Base-by-base conservation (phyloP, 768 basidiomycete species). In the Pilatotrama ljubarskyi region DNA sequence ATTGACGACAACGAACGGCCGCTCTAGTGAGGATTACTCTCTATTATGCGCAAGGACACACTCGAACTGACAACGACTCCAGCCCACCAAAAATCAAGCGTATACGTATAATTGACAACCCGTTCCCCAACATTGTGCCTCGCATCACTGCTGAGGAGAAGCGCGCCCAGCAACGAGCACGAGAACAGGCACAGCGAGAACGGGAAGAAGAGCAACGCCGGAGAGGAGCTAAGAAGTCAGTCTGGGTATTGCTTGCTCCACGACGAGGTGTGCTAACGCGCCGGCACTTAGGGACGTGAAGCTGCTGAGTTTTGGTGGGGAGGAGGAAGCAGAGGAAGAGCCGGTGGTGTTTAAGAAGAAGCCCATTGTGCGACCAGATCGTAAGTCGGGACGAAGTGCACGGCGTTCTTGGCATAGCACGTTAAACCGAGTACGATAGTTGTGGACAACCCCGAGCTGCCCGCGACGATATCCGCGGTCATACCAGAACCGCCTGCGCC, bases 111-210 rank as follows among this genome's bases (percentile, higher is more conserved):
- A 70, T 93, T 29, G 94, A 97, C 53, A 96, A 98, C 69, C 96
- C 97, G 0, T 98, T 97, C 71, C 84, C 88, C 54, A 95, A 98
- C 69, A 97, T 98, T 64, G 83, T 95, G 37, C 96, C 96, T 5
- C 87, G 97, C 24, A 99, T 98, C 61, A 99, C 97, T 1, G 94
- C 95, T 1, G 93, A 86, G 2, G 97, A 98, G 75, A 88, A 90
- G 62, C 83, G 87, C 40, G 87, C 80, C 0, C 97, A 99, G 70
- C 88, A 88, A 62, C 82, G 82, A 54, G 96, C 95, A 2, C 82
- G 85, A 40, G 87, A 93, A 68, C 80, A 85, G 61, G 86, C 83
- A 1, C 87, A 87, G 66, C 80, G 82, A 51, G 90, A 93, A 70
- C 77, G 90, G n/a, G 92, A 93, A 66, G 90, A 92, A 64, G 82